Base-by-base conservation (phyloP, 495 filamentous ascomycete species). In the Pyrenula massariospora region DNA sequence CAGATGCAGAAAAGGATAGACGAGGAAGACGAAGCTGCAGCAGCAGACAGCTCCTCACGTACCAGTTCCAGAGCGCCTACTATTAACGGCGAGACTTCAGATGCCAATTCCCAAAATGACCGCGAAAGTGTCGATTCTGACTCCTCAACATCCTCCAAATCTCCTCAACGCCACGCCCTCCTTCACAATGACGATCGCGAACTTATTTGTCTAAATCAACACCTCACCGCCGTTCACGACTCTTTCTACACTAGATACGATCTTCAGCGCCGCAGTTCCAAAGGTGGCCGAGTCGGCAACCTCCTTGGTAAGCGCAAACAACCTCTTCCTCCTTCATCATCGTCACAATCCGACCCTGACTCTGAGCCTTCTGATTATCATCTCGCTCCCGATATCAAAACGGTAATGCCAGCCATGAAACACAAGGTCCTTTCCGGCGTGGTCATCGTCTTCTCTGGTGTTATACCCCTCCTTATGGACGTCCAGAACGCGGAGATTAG, bases 1-100 rank as follows among this genome's bases (percentile, higher is more conserved):
- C 84, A 91, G 59, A 83, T 93, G 62, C 93, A 99, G 65, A 87
- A 94, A 57, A 77, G 88, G 62, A 76, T 96, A 31, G 93, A 98
- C 60, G 82, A 84, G 47, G 86, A 91, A 58, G 89, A 93, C 54
- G 84, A 88, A 54, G 72, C 73, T 48, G 67, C 67, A 23, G 73
- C 77, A 31, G 76, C 75, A 21, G 82, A 84, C 54, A 66, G 66
- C 24, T 70, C 60, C 48, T 68, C 74, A 12, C 5, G 11, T 3
- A 56, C 42, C 54, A 48, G 50, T 10, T 21, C n/a, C 22, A 24
- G 20, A 20, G 20, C 50, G 8, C n/a, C 22, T 5, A 23, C 56
- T 23, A 42, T 42, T 42, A 60, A 58, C 5, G 58, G 60, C 20
- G 62, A 65, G 47, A 15, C 31, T 15, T 63, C 54, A 24, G 60